Evolutionary conservation across 495 filamentous ascomycete species (phyloP), one percentile per base, ranked within the genome.

Genomic region (Penicillium tannophilum): DNA sequence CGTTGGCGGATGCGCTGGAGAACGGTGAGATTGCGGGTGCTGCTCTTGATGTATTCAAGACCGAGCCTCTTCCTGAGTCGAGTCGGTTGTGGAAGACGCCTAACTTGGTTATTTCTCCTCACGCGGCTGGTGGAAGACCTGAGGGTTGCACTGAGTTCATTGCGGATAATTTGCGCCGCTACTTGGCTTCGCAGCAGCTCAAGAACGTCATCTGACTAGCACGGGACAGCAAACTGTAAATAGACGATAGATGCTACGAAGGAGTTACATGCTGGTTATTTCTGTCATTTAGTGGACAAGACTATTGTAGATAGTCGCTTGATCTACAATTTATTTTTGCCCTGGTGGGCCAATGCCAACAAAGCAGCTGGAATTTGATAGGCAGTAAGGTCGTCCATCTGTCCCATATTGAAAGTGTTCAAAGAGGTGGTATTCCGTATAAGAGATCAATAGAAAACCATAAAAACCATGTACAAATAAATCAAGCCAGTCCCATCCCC

Each of bases 71-170:
- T 17, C 66, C 66, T 14, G 58, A 63, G 51, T 67, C 81, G 0
- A 83, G 83, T n/a, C 69, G 77, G 19, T 67, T 89, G 58, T 71
- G 75, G 54, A 68, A 67, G 44, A 75, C 85, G 61, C 60, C 64
- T 50, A 79, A 79, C 56, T 83, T 87, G 1, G 79, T 86, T 64
- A 63, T 90, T 54, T 85, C 87, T 31, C 80, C 81, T 50, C 88
- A 90, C 68, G 89, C 88, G 58, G 88, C 88, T 14, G 88, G 88
- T 28, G 88, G 86, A 1, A 63, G 83, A 51, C 84, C 84, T 14
- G 79, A 81, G 70, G 82, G 76, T 0, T 73, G 74, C 14, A 52
- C 58, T 4, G 82, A 82, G 55, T 59, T 86, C 55, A 79, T 86
- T 46, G 77, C 76, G 48, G 74, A 79, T 54, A 86, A 86, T 41